Percentiles rank a stretch among this genome's conserved stretches.
Evolutionary conservation across 2,329 filamentous ascomycete species (phyloP).

Genomic region (Didymella pinodella): DNA sequence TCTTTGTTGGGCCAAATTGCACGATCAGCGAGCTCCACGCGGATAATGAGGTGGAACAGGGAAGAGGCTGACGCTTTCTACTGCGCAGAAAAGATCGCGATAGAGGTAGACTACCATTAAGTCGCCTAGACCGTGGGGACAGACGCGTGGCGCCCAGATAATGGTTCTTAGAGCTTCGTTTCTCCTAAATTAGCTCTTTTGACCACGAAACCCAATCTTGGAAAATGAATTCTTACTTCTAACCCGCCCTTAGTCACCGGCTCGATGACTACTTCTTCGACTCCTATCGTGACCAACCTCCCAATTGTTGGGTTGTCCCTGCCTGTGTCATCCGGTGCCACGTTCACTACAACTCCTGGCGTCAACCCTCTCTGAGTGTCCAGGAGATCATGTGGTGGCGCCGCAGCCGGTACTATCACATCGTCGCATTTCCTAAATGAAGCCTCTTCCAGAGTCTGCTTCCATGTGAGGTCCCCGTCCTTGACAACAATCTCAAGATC

Average conservation of each 20-base stretch:
- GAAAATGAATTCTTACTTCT: conserved; percentile 52
- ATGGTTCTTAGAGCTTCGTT: conserved; percentile 1
- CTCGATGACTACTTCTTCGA: conserved; percentile 53
- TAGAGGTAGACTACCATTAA: too few species aligned
- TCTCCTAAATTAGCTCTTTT: conserved; percentile 25
- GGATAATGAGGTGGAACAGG: too few species aligned
- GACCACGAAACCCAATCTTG: conserved; percentile 51
- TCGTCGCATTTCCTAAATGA: neutral
- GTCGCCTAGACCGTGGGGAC: too few species aligned
- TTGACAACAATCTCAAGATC: conserved; percentile 31
- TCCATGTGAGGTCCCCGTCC: conserved; percentile 14
- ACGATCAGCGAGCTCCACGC: too few species aligned
- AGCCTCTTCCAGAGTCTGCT: neutral
- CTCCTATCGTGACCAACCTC: conserved; percentile 46
- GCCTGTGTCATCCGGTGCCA: conserved; percentile 54
- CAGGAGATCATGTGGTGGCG: neutral
- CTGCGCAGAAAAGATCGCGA: neutral
- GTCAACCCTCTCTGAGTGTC: conserved; percentile 37
- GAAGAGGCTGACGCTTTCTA: too few species aligned
- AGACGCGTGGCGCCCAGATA: neutral
- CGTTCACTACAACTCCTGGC: conserved; percentile 41
- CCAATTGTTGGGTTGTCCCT: conserved; percentile 50
- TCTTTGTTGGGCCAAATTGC: too few species aligned
- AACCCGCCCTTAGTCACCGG: conserved; percentile 43
- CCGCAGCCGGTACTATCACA: conserved; percentile 1